These are phyloP conservation scores for Alternaria sp. DNA, from an alignment of 2,329 filamentous ascomycete genomes.

Conservation along the genomic window DNA sequence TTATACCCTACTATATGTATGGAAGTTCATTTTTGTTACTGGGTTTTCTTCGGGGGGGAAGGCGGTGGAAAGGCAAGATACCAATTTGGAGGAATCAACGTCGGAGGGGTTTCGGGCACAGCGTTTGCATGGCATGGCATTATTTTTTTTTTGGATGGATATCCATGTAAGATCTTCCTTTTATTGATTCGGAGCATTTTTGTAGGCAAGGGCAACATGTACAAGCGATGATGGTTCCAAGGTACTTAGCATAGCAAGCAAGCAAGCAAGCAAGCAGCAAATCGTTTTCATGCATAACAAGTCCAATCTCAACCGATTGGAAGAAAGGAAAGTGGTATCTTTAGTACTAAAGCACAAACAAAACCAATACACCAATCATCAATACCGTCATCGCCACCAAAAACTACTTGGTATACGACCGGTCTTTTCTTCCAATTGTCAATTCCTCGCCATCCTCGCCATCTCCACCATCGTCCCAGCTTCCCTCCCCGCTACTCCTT, in stretches of 20 bases:
- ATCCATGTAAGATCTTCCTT: not conserved
- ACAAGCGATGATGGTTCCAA: constrained; percentile 12
- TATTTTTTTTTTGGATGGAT: not conserved
- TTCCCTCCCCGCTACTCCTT: constrained; percentile 50
- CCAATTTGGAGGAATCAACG: not conserved
- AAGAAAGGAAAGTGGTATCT: constrained; percentile 31
- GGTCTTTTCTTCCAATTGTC: constrained; percentile 32
- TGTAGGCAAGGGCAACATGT: constrained; percentile 14
- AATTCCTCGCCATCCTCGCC: constrained; percentile 36
- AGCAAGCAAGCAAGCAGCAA: not conserved
- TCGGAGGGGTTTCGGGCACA: constrained; percentile 7
- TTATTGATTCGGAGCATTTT: constrained; percentile 9
- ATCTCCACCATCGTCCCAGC: constrained; percentile 33
- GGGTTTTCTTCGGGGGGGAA: not conserved
- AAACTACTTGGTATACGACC: constrained; percentile 17
- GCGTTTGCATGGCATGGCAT: constrained; percentile 7
- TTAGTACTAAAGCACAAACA: constrained; percentile 14
- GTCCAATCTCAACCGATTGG: constrained; percentile 6
- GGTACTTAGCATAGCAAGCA: constrained; percentile 24
- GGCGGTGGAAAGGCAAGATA: constrained; percentile 2
- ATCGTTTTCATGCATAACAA: constrained; percentile 14
- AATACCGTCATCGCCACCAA: not conserved
- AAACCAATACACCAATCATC: constrained; percentile 2
- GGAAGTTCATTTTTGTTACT: not conserved
- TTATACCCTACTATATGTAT: not conserved